Conservation (phyloP, 371 early-diverging fungal genomes). For the Mortierella sp. region DNA sequence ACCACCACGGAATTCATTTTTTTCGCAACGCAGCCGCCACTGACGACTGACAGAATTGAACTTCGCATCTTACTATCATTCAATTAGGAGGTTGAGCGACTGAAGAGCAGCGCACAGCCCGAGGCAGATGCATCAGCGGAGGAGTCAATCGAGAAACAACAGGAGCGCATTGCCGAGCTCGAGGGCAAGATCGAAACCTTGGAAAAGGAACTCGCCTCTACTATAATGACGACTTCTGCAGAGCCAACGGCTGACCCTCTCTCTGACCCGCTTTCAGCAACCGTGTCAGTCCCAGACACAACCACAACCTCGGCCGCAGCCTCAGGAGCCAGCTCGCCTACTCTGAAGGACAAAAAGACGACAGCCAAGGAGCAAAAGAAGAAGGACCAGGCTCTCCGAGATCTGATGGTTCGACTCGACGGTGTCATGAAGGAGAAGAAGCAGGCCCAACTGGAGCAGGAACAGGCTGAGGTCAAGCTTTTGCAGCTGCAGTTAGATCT, state of each 20-base stretch:
- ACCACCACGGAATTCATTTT: too few species aligned
- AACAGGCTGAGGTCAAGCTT: conserved; percentile 51
- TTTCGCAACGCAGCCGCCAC: background rate
- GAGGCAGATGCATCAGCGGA: background rate
- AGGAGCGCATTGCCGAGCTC: conserved; percentile 30
- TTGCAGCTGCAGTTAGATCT: conserved; percentile 58
- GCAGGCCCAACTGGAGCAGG: conserved; percentile 52
- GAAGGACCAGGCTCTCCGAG: conserved; percentile 48
- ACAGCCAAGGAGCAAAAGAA: conserved; percentile 54
- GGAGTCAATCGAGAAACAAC: conserved; percentile 17
- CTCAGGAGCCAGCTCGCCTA: conserved; percentile 40
- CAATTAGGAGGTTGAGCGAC: conserved; percentile 35
- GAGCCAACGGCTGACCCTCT: conserved; percentile 16
- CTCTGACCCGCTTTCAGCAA: conserved; percentile 42
- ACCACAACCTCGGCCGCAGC: conserved; percentile 19
- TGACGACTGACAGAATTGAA: background rate
- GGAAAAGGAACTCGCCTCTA: conserved; percentile 25
- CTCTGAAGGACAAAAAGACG: conserved; percentile 45
- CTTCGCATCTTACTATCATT: background rate
- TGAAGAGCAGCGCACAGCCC: conserved; percentile 5
- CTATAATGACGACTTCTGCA: background rate
- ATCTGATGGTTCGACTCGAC: conserved; percentile 51
- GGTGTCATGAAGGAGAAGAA: conserved; percentile 55
- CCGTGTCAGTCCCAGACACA: conserved; percentile 38
- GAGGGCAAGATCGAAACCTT: conserved; percentile 33